Base-by-base conservation (phyloP, 768 basidiomycete species). In the Saitozyma podzolica region DNA sequence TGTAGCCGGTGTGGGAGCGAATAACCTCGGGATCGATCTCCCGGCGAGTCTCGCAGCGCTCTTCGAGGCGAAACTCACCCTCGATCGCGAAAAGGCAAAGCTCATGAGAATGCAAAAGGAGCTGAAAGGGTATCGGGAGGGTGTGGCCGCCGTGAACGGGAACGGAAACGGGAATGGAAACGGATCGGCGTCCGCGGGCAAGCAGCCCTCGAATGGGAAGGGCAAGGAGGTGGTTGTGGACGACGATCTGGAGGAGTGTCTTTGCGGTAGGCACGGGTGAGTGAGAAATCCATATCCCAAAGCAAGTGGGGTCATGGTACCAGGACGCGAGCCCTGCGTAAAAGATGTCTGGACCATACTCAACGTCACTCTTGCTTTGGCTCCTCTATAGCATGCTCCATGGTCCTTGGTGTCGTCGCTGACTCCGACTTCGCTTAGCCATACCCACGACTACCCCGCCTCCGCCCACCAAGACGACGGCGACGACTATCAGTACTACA, bases 1-100 rank as follows among this genome's bases (percentile, higher is more conserved):
- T 40, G 13, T 53, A 52, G 50, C 59, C 55, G 48, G 55, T 11
- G 45, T 42, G 13, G 49, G 45, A 2, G 29, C 29, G 29, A 20
- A 45, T 19, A 58, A 42, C 40, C 17, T 48, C 9, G 63, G 58
- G n/a, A 74, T 73, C 40, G 75, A 76, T 48, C 56, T 76, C 0
- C 75, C 75, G 5, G 70, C 72, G 6, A 76, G 75, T 64, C 54
- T 76, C 20, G 75, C 75, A 3, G 75, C 75, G n/a, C 54, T 76
- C 13, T 76, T 76, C 65, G 75, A 76, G 47, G 75, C 75, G 16
- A 76, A 76, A 50, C 52, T 76, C 40, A 76, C 72, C 3, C 58
- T 76, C 49, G 75, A 76, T 65, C 59, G 75, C 47, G 75, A 76
- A 51, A 76, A 76, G 63, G 75, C 75, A 16, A 76, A 76, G 56